These are phyloP conservation scores for Ustanciosporium gigantosporum DNA, from an alignment of 1,284 basidiomycete genomes.

Conservation along the genomic window DNA sequence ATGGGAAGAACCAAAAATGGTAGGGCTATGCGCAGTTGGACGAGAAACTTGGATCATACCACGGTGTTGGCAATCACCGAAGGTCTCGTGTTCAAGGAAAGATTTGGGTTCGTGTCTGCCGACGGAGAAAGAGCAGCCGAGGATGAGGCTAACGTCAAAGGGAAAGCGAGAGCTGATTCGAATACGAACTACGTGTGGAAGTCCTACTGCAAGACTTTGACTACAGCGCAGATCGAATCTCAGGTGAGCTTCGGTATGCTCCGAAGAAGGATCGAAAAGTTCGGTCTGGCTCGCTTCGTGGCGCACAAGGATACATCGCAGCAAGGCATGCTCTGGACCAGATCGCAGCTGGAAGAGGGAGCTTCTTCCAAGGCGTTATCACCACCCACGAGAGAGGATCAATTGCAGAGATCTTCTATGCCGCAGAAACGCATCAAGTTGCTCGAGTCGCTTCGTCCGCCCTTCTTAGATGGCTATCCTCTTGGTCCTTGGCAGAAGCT, in stretches of 20 bases:
- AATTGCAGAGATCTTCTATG: constrained; percentile 18
- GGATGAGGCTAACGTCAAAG: too few species aligned
- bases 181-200: constrained; percentile 3
- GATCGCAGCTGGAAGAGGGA: constrained; percentile 8
- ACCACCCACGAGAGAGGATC: constrained; percentile 3
- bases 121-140: background rate
- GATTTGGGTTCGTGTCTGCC: constrained; percentile 43
- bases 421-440: constrained; percentile 37
- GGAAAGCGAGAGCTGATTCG: constrained; percentile 2
- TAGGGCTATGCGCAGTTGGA: constrained; percentile 56
- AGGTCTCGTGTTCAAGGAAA: constrained; percentile 42
- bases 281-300: constrained; percentile 56
- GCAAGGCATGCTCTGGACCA: constrained; percentile 47
- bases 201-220: constrained; percentile 38
- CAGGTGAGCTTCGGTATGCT: constrained; percentile 48
- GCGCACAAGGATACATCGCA: constrained; percentile 56
- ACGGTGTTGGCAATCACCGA: constrained; percentile 57
- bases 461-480: constrained; percentile 57
- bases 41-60: constrained; percentile 57
- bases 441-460: constrained; percentile 54
- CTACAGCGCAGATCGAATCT: constrained; percentile 50
- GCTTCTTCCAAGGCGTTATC: background rate
- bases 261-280: constrained; percentile 55
- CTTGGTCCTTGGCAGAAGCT: constrained; percentile 48
- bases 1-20: constrained; percentile 33